Evolutionary conservation across 2,329 filamentous ascomycete genomes (phyloP).

Genomic region (Aspergillus caelatus): DNA sequence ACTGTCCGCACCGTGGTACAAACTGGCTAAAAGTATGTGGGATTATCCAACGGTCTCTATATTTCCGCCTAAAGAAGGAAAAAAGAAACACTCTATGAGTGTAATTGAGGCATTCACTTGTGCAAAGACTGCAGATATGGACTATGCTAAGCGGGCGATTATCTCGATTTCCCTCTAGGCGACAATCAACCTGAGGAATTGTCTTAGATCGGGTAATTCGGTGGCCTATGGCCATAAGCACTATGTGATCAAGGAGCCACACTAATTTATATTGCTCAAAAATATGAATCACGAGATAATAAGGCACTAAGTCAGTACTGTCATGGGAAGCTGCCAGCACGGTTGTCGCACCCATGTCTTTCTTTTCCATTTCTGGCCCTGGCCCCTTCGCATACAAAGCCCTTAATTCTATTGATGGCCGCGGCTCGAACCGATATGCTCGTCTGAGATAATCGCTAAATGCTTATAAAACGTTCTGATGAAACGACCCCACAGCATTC

Average conservation of each 20-base stretch:
- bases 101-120: not conserved
- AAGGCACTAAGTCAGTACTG: not conserved
- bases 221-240: not conserved
- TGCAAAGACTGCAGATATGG: not conserved
- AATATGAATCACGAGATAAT: not conserved
- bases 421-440: not conserved
- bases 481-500: slow-evolving; percentile 17
- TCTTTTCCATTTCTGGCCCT: not conserved
- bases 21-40: not conserved
- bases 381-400: not conserved
- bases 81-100: not conserved
- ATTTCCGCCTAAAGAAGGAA: not conserved
- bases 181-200: not conserved
- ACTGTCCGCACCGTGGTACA: not conserved
- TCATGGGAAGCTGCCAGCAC: not conserved
- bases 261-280: not conserved
- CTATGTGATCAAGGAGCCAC: not conserved
- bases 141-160: not conserved
- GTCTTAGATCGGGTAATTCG: slow-evolving; percentile 1
- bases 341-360: not conserved
- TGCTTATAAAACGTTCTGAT: slow-evolving; percentile 11
- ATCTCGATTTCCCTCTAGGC: not conserved
- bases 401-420: not conserved
- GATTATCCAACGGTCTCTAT: not conserved
- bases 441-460: not conserved